Base-by-base conservation (phyloP, 768 basidiomycete species). In the Termitomyces sp. region DNA sequence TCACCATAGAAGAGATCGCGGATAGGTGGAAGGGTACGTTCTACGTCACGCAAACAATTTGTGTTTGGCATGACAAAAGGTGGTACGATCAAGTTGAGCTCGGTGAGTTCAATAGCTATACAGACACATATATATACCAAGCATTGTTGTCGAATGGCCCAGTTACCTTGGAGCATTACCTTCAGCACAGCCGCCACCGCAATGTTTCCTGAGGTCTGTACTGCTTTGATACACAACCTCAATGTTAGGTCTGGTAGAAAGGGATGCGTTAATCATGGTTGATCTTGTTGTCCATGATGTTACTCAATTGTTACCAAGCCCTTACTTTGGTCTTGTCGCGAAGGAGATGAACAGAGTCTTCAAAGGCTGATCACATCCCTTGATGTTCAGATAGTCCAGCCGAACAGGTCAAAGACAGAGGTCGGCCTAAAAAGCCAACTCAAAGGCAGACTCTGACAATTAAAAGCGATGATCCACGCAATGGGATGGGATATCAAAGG, bases 21-120 rank as follows among this genome's bases (percentile, higher is more conserved):
- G 55, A 90, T 88, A 47, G 86, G 79, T 41, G 88, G 88, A 58
- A 90, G 83, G 16, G 82, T 86, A 44, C 86, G 80, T 59, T 74
- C 70, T 55, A 65, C 63, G 31, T 59, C 41, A 57, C 24, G 20
- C 55, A 59, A 63, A 58, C 60, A 64, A 65, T 67, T 69, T 63
- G 69, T 66, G 60, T 69, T 67, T 55, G 67, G 61, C 70, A 72
- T 72, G 55, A 46, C 16, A 32, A 32, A 39, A 10, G 22, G 36
- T 39, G 2, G 26, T 9, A 36, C 50, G 0, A 51, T 51, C 26
- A 39, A 37, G 18, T 51, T 37, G 50, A 39, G 51, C 26, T 18
- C 24, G n/a, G 22, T n/a, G 46, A 46, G 48, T 42, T 54, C 37
- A 27, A n/a, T 31, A n/a, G n/a, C n/a, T n/a, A n/a, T n/a, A n/a